Conservation (phyloP, 106 monocot genomes). For the Vanilla planifolia region DNA sequence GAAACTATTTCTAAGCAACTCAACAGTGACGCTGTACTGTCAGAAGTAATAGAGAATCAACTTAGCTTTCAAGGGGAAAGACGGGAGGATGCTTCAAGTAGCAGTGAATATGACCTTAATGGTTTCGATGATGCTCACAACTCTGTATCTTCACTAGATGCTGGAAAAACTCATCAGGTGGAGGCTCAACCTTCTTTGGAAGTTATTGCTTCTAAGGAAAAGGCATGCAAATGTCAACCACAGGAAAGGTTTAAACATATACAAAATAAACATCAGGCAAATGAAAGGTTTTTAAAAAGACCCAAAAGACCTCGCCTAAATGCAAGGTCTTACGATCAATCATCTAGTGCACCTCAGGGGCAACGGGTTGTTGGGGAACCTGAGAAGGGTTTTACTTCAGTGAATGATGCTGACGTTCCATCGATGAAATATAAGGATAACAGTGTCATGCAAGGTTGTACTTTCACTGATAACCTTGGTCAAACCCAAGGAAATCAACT, state of each 20-base stretch:
- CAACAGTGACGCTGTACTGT: slow-evolving; percentile 37
- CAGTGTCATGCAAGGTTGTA: slow-evolving; percentile 4
- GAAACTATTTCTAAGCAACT: slow-evolving; percentile 31
- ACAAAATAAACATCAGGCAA: slow-evolving; percentile 14
- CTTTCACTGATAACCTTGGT: slow-evolving; percentile 9
- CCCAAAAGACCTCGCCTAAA: slow-evolving; percentile 30
- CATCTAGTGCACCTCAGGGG: slow-evolving; percentile 2
- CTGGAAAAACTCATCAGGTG: slow-evolving; percentile 9
- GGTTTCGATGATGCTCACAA: slow-evolving; percentile 36
- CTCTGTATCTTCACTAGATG: slow-evolving; percentile 38
- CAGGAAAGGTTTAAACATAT: slow-evolving; percentile 22
- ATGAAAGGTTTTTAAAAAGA: slow-evolving; percentile 18
- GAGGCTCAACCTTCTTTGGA: slow-evolving; percentile 6
- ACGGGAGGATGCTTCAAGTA: slow-evolving; percentile 50
- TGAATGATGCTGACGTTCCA: slow-evolving; percentile 28
- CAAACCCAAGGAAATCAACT: slow-evolving; percentile 23
- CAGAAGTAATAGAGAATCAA: slow-evolving; percentile 52
- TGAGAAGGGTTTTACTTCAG: slow-evolving; percentile 31
- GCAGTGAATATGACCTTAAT: slow-evolving; percentile 56
- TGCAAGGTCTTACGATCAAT: slow-evolving; percentile 7
- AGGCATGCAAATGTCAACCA: neutral
- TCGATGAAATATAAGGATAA: slow-evolving; percentile 8
- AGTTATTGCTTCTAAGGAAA: slow-evolving; percentile 8
- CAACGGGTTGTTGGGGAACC: slow-evolving; percentile 12
- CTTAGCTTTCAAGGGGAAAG: slow-evolving; percentile 29